These are phyloP conservation scores for Eutreptiella sp. DNA, from an alignment of 208 protist genomes.

Conservation along the genomic window DNA sequence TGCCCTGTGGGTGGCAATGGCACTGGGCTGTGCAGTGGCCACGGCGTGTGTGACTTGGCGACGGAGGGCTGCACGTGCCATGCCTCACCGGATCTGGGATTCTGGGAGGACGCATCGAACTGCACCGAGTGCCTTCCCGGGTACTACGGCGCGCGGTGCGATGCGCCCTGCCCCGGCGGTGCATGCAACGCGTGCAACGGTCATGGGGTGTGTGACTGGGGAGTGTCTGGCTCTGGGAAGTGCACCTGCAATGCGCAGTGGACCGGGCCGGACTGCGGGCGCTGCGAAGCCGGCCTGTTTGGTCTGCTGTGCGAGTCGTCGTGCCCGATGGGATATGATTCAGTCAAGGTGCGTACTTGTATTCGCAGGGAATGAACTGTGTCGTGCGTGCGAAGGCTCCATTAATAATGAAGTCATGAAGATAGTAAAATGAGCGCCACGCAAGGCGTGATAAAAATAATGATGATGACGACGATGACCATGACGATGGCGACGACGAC, in stretches of 20 bases:
- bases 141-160: slow-evolving; percentile 1
- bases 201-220: slow-evolving; percentile 23
- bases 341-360: not conserved
- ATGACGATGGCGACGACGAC: too few species aligned
- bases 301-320: not conserved
- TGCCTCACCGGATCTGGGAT: slow-evolving; percentile 3
- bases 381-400: slow-evolving; percentile 6
- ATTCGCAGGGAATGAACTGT: slow-evolving; percentile 18
- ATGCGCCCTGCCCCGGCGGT: not conserved
- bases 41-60: not conserved
- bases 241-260: slow-evolving; percentile 19
- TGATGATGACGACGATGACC: too few species aligned
- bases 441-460: too few species aligned
- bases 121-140: slow-evolving; percentile 7
- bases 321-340: not conserved
- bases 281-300: not conserved
- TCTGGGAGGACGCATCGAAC: not conserved
- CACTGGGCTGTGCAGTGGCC: not conserved
- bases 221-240: not conserved
- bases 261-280: slow-evolving; percentile 9
- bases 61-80: slow-evolving; percentile 23
- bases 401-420: too few species aligned
- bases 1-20: too few species aligned
- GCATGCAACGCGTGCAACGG: not conserved
- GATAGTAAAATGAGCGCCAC: too few species aligned